Percentiles rank a stretch among this genome's conserved stretches.
Evolutionary conservation across 768 basidiomycete species (phyloP).

Genomic region (Collybia nuda): DNA sequence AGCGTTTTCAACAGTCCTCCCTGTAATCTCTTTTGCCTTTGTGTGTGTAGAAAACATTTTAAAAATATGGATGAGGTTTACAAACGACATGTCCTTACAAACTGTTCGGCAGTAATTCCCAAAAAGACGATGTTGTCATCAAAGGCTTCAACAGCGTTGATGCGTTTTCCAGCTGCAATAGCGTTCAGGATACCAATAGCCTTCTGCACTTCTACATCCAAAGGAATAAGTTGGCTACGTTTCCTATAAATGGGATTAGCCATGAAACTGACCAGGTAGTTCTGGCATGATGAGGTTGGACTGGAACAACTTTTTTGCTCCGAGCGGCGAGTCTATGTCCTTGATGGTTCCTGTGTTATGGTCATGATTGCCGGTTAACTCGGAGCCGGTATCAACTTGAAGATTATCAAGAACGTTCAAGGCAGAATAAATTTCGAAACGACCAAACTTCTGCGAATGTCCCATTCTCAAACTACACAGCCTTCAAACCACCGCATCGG

Average conservation of each 20-base stretch:
- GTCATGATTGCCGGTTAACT: no score
- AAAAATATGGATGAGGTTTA: no score
- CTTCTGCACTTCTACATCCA: conserved; percentile 65
- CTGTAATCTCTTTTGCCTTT: conserved; percentile 55
- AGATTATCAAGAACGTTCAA: no score
- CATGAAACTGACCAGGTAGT: conserved; percentile 46
- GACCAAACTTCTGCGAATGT: no score
- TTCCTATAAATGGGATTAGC: background rate
- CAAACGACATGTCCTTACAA: conserved; percentile 42
- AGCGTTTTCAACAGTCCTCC: conserved; percentile 45
- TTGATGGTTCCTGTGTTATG: no score
- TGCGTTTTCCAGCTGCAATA: conserved; percentile 51
- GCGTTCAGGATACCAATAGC: conserved; percentile 56
- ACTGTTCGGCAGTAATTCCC: conserved; percentile 53
- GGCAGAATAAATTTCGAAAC: background rate
- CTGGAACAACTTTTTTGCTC: no score
- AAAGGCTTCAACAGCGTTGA: conserved; percentile 54
- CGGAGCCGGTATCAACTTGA: no score
- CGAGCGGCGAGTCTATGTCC: no score
- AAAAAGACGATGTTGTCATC: conserved; percentile 67
- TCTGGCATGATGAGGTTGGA: conserved; percentile 45
- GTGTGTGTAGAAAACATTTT: conserved; percentile 7
- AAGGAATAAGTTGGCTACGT: background rate
- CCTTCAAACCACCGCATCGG: background rate
- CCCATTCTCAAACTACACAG: no score